Conservation (phyloP, 768 basidiomycete genomes). For the Termitomyces titanicus region DNA sequence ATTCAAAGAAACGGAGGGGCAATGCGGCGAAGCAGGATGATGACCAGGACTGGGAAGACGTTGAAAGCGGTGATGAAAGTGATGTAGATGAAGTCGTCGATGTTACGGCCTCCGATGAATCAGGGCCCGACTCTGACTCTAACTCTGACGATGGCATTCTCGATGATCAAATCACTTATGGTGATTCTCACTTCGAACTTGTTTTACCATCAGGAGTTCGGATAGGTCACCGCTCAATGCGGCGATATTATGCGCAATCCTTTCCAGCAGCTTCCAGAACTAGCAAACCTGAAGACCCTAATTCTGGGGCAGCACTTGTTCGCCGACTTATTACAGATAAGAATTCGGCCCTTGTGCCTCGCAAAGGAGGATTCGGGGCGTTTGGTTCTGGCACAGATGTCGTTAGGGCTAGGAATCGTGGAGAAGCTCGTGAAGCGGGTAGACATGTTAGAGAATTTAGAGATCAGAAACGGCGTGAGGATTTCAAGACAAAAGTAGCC, state of each 20-base stretch:
- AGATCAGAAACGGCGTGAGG: conserved; percentile 74
- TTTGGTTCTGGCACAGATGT: conserved; percentile 80
- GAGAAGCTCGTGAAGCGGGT: conserved; percentile 91
- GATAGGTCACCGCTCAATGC: conserved; percentile 88
- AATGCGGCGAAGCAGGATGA: conserved; percentile 19
- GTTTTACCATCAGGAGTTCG: conserved; percentile 90
- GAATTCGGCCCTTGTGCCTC: conserved; percentile 79
- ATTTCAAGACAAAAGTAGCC: conserved; percentile 81
- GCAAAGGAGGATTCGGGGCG: conserved; percentile 83
- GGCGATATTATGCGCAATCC: conserved; percentile 82
- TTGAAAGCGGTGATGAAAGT: conserved; percentile 38
- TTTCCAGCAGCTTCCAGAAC: conserved; percentile 45
- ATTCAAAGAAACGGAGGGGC: conserved; percentile 22
- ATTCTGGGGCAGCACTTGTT: conserved; percentile 73
- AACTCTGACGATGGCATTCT: conserved; percentile 42
- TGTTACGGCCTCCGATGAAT: conserved; percentile 30
- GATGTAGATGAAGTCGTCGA: conserved; percentile 44
- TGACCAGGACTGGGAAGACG: conserved; percentile 31
- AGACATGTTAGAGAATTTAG: conserved; percentile 81
- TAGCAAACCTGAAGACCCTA: conserved; percentile 53
- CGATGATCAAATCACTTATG: conserved; percentile 62
- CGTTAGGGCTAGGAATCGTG: conserved; percentile 88
- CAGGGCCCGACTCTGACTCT: conserved; percentile 31
- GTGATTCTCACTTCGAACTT: conserved; percentile 81
- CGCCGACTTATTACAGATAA: conserved; percentile 77